Evolutionary conservation across 495 filamentous ascomycete species (phyloP), one percentile per base, ranked within the genome.

Genomic region (Lichenothelia convexa): DNA sequence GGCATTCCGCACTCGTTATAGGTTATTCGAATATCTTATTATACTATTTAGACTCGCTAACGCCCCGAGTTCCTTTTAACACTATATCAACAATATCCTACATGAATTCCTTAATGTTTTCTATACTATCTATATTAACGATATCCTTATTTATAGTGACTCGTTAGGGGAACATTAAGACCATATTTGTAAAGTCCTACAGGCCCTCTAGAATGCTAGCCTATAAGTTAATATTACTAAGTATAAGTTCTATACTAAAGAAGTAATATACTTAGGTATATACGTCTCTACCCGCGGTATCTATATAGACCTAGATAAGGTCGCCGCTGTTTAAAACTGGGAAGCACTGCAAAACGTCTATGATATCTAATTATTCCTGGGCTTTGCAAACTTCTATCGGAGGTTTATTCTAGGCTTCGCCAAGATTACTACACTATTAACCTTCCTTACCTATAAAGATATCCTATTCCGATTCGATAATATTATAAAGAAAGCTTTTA

Each of bases 41-140:
- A 32, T 32, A 17, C 33, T 24, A 40, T 42, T 45, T 34, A 38
- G 33, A 11, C 18, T 45, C 21, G 24, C 27, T 32, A 45, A 45
- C 39, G 34, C 22, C 15, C 21, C 37, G 34, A 18, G 18, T 19
- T 42, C 34, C 11, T 46, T 48, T 30, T 40, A 49, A 38, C 24
- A 36, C 13, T 46, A 39, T 40, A 45, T 46, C 35, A 49, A 49
- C 36, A 42, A 46, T 35, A 39, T 40, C n/a, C 38, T 49, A 24
- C 13, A 29, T n/a, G 7, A 30, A 11, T 49, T 26, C 30, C 21
- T 45, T 1, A 30, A 47, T 27, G 36, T 34, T 9, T 45, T 47
- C 18, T 45, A 35, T 34, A 41, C 32, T 24, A 21, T 30, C 8
- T 47, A 45, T 31, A 36, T 47, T 18, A 32, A 47, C 27, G 39